Conservation (phyloP, 129 eudicot species). For the Pulicaria dysenterica region DNA sequence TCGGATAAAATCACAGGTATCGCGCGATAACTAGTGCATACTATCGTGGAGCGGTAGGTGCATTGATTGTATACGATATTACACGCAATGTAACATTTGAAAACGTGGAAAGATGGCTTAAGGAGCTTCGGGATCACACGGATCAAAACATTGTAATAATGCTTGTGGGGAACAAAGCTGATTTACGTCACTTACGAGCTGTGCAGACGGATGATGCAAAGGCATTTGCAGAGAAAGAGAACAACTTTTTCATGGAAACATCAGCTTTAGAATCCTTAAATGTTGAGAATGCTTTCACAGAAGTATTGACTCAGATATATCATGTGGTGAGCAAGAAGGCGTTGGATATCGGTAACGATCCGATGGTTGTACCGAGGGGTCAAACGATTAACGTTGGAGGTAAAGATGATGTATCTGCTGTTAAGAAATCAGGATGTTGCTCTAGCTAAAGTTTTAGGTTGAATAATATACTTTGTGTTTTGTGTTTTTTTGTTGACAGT, state of each 20-base stretch:
- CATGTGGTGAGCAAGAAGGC: conserved; percentile 73
- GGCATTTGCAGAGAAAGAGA: conserved; percentile 62
- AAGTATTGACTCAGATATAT: conserved; percentile 68
- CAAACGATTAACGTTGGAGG: conserved; percentile 65
- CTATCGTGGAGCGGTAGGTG: conserved; percentile 85
- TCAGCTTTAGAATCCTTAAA: conserved; percentile 78
- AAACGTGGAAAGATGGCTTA: conserved; percentile 74
- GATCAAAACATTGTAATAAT: conserved; percentile 73
- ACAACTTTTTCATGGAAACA: conserved; percentile 72
- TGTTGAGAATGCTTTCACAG: conserved; percentile 76
- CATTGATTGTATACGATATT: conserved; percentile 71
- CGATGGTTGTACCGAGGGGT: conserved; percentile 61
- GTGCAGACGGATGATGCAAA: conserved; percentile 59
- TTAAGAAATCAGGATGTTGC: conserved; percentile 73
- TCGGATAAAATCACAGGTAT: conserved; percentile 43
- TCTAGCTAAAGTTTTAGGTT: conserved; percentile 37
- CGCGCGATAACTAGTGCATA: conserved; percentile 87
- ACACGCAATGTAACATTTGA: conserved; percentile 71
- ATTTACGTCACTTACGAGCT: conserved; percentile 67
- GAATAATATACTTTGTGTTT: conserved; percentile 17
- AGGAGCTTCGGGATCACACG: conserved; percentile 77
- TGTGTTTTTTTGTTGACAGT: neutral
- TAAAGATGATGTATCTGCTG: conserved; percentile 74
- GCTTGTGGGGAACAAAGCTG: conserved; percentile 89
- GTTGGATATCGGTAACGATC: conserved; percentile 65